Conservation (phyloP, 73 alveolate genomes). For the Tetrahymena malaccensis region DNA sequence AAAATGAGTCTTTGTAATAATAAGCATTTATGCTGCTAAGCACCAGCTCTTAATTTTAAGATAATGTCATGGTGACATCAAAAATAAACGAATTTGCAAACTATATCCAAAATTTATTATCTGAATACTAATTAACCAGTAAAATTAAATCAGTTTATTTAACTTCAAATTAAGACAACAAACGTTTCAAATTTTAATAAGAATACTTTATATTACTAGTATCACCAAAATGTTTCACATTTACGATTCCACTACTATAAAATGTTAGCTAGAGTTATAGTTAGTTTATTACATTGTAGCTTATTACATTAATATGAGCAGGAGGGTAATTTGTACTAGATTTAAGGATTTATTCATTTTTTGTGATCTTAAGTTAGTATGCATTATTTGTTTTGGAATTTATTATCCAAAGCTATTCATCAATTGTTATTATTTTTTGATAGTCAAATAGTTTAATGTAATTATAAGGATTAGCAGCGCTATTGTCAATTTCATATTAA, state of each 20-base stretch:
- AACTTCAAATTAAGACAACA: neutral
- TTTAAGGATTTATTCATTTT: too few relatives aligned
- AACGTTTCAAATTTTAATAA: neutral
- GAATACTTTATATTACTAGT: too few relatives aligned
- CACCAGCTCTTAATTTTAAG: too few relatives aligned
- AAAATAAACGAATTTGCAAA: neutral
- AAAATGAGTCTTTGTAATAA: neutral
- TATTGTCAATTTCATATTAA: too few relatives aligned
- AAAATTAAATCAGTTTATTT: neutral
- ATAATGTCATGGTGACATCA: neutral
- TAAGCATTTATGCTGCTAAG: neutral
- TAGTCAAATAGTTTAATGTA: too few relatives aligned
- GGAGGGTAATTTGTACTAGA: too few relatives aligned
- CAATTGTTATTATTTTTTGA: too few relatives aligned
- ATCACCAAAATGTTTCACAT: neutral
- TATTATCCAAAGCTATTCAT: too few relatives aligned
- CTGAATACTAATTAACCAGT: neutral
- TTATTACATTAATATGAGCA: too few relatives aligned
- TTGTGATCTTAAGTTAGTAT: too few relatives aligned
- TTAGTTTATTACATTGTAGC: neutral
- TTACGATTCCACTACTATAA: neutral
- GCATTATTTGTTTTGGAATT: too few relatives aligned
- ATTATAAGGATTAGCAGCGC: too few relatives aligned
- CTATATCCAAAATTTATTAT: neutral
- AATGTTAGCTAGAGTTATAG: neutral